Base-by-base conservation (phyloP, 2,329 filamentous ascomycete genomes). In the Falciphora oryzae region DNA sequence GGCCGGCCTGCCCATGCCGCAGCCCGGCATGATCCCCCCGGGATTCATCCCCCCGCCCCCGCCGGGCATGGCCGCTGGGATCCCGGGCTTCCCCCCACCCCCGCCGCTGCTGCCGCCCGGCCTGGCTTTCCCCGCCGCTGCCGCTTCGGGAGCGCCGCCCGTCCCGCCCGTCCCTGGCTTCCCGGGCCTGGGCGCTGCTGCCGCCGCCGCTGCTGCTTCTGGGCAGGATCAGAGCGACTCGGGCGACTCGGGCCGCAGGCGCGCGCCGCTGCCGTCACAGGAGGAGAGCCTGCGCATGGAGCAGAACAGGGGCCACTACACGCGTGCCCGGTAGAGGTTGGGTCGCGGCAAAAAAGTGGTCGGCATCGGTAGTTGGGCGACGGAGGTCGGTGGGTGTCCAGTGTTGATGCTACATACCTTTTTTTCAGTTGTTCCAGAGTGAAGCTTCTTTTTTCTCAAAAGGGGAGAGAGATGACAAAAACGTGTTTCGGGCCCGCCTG, bases 261-360 rank as follows among this genome's bases (percentile, higher is more conserved):
- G 88, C 66, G 91, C 84, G 7, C 92, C 91, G 11, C 77, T 96
- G 58, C 92, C 92, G 0, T 93, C 91, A 73, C 92, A 96, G 76
- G 87, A 91, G 72, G 92, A 95, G 73, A 93, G 90, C 70, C 77
- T 96, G 70, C 85, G 88, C 69, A 86, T 89, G 75, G 91, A 94
- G 75, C 92, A 94, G 80, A 84, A 83, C 65, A 80, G 80, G 64
- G 86, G 86, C 4, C 81, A 87, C 67, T 89, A 86, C 70, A 88
- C 84, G 22, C 76, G 83, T 62, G 73, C 79, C 31, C 77, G 81
- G 61, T 85, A 81, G 70, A 14, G 32, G 11, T 18, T 50, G 7
- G 38, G 18, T 50, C 16, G 38, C 38, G 16, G 38, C 10, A 50
- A 50, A 35, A 35, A 35, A 35, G 4, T 11, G 8, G 8, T 35